A percentile compares a stretch with the other conserved stretches of the same genome.
These are phyloP conservation scores for Collybia nuda DNA, from an alignment of 768 basidiomycete genomes.

Conservation along the genomic window DNA sequence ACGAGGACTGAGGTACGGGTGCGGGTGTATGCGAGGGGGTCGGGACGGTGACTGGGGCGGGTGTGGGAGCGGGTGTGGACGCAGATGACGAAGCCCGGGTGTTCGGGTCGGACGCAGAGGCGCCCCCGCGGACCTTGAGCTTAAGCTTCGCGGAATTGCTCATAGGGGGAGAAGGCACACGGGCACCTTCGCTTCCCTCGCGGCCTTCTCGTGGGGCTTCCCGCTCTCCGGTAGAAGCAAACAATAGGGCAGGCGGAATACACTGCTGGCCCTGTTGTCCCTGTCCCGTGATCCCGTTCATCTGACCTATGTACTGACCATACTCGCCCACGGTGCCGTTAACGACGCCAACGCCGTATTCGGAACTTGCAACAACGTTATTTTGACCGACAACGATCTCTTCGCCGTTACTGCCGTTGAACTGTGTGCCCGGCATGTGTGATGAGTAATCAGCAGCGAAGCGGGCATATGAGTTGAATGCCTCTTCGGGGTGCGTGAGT, in stretches of 20 bases:
- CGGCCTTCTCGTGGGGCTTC: constrained; percentile 4
- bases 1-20: constrained; percentile 42
- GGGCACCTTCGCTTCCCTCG: constrained; percentile 7
- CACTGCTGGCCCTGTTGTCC: constrained; percentile 14
- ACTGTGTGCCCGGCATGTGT: constrained; percentile 59
- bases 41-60: constrained; percentile 19
- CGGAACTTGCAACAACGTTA: neutral
- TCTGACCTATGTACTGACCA: constrained; percentile 4
- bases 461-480: constrained; percentile 69
- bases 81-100: neutral
- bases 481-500: constrained; percentile 45
- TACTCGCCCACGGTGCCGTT: neutral
- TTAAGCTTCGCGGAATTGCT: constrained; percentile 16
- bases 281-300: neutral
- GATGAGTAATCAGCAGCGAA: constrained; percentile 63
- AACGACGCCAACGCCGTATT: constrained; percentile 1
- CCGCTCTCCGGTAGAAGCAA: constrained; percentile 10
- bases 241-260: constrained; percentile 21
- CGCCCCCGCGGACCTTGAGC: constrained; percentile 16
- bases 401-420: constrained; percentile 35
- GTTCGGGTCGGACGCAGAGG: too few species aligned
- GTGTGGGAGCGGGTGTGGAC: constrained; percentile 18
- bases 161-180: neutral
- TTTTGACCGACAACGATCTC: constrained; percentile 21
- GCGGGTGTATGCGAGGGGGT: constrained; percentile 16